Percentiles rank a stretch among this genome's conserved stretches.
Evolutionary conservation across 1,284 basidiomycete species (phyloP).

Genomic region (Gomphus bonarii): DNA sequence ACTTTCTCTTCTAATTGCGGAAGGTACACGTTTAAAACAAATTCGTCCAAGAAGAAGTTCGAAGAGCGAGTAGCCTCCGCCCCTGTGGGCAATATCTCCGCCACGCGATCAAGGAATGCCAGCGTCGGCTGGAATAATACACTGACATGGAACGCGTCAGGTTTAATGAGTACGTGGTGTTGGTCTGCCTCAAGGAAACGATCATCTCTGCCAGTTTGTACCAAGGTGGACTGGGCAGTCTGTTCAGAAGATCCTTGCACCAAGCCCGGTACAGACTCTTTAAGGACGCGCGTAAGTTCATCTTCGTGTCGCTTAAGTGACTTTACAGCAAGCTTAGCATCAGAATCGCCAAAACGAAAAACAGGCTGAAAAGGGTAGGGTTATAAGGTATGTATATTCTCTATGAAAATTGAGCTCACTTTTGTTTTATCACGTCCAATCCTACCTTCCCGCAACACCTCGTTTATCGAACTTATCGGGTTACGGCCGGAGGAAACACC

Average conservation of each 20-base stretch:
- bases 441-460: slow-evolving; percentile 81
- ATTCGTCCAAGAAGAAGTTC: slow-evolving; percentile 80
- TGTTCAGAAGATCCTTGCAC: slow-evolving; percentile 62
- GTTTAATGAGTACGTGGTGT: slow-evolving; percentile 79
- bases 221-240: slow-evolving; percentile 48
- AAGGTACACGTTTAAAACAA: slow-evolving; percentile 87
- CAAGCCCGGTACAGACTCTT: slow-evolving; percentile 89
- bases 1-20: slow-evolving; percentile 96
- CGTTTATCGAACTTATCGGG: slow-evolving; percentile 89
- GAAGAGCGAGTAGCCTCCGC: slow-evolving; percentile 63
- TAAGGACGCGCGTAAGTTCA: slow-evolving; percentile 74
- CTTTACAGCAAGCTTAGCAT: slow-evolving; percentile 59
- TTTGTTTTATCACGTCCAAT: slow-evolving; percentile 70
- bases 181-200: slow-evolving; percentile 59
- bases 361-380: slow-evolving; percentile 43
- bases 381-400: neutral
- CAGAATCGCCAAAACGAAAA: slow-evolving; percentile 88
- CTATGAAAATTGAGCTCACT: slow-evolving; percentile 30
- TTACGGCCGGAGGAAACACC: slow-evolving; percentile 70
- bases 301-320: slow-evolving; percentile 75
- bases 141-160: slow-evolving; percentile 93
- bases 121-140: slow-evolving; percentile 91
- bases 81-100: slow-evolving; percentile 66
- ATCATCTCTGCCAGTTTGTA: slow-evolving; percentile 57
- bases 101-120: slow-evolving; percentile 69